Evolutionary conservation across 306 rosid species (phyloP).

Genomic region (Mucuna pruriens): DNA sequence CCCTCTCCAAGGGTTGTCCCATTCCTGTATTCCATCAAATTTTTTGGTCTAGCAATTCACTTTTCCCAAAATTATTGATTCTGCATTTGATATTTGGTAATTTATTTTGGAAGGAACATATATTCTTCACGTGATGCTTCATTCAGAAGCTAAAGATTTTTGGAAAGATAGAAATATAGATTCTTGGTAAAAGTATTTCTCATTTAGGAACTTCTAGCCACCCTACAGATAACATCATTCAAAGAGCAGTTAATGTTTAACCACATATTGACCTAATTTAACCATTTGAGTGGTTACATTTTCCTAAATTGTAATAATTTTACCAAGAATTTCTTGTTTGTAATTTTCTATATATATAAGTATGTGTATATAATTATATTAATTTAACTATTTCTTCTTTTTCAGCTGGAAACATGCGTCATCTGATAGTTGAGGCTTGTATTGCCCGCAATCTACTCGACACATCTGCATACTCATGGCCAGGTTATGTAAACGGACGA

Average conservation of each 20-base stretch:
- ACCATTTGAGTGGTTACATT: slow-evolving; percentile 1
- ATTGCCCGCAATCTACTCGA: slow-evolving; percentile 87
- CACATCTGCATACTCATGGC: slow-evolving; percentile 88
- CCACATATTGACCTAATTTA: slow-evolving; percentile 9
- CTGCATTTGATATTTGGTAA: slow-evolving; percentile 11
- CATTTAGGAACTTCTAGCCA: neutral
- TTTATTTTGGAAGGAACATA: slow-evolving; percentile 16
- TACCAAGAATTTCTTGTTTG: slow-evolving; percentile 19
- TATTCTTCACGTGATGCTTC: neutral
- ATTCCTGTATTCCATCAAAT: neutral
- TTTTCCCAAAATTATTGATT: slow-evolving; percentile 11
- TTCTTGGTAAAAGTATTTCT: slow-evolving; percentile 10
- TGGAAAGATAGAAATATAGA: neutral
- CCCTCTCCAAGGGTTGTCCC: neutral
- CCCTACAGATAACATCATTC: neutral
- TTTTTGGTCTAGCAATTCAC: neutral
- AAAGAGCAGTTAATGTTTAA: neutral
- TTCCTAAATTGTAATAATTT: neutral
- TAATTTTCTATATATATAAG: neutral
- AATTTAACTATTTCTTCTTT: slow-evolving; percentile 29
- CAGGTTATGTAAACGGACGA: slow-evolving; percentile 80
- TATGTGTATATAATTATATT: neutral
- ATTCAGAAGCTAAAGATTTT: neutral
- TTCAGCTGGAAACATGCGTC: slow-evolving; percentile 96
- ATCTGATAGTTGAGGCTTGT: slow-evolving; percentile 96